Evolutionary conservation across 2,329 filamentous ascomycete species (phyloP).

Genomic region (Colletotrichum chrysophilum): DNA sequence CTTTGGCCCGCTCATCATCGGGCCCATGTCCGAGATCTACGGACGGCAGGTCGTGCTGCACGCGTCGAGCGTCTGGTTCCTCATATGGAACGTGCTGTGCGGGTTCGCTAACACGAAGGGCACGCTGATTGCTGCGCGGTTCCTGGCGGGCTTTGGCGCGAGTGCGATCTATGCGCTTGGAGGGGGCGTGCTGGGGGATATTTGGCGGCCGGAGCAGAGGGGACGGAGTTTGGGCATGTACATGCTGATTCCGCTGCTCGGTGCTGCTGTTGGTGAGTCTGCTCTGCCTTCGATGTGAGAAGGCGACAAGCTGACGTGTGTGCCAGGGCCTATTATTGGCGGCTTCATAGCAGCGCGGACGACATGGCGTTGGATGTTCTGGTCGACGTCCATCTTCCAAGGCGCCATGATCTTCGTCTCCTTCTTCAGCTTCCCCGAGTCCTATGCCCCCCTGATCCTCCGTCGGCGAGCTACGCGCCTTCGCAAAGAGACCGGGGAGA

Average conservation of each 20-base stretch:
- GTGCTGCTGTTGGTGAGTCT: background rate
- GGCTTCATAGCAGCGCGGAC: background rate
- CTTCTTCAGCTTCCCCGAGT: background rate
- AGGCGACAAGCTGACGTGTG: background rate
- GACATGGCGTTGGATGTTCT: background rate
- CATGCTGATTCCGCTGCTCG: background rate
- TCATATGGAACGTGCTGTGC: background rate
- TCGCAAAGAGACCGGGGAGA: background rate
- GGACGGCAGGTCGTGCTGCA: background rate
- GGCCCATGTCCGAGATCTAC: background rate
- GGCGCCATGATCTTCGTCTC: background rate
- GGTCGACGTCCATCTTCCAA: background rate
- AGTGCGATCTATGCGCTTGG: background rate
- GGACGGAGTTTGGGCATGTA: background rate
- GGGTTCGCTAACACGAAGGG: background rate
- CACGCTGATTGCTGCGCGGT: background rate
- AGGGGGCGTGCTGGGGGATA: background rate
- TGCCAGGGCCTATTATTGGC: background rate
- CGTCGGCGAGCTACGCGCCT: background rate
- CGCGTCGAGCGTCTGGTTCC: background rate
- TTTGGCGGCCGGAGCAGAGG: background rate
- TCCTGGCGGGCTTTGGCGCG: background rate
- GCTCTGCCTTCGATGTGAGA: background rate
- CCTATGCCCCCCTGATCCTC: background rate
- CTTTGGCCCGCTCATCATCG: background rate